These are phyloP conservation scores for Chlamydomonas sphaeroides DNA, from an alignment of 139 green algal genomes.

Conservation along the genomic window DNA sequence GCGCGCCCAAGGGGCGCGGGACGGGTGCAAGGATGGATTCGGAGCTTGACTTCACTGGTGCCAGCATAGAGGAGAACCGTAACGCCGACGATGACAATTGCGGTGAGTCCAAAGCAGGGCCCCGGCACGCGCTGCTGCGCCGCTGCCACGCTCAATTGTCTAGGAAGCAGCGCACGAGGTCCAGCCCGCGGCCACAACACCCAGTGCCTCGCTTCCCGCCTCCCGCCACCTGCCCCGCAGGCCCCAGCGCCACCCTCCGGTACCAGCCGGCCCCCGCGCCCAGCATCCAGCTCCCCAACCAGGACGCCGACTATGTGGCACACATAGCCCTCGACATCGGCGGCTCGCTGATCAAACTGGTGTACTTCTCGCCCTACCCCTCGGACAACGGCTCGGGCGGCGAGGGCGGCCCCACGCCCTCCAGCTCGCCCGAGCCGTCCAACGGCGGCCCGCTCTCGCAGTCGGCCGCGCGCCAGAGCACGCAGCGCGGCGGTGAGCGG, in stretches of 20 bases:
- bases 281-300: slow-evolving; percentile 93
- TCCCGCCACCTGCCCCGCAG: too few relatives aligned
- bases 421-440: neutral
- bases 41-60: slow-evolving; percentile 24
- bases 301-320: slow-evolving; percentile 82
- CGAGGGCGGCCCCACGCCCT: neutral
- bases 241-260: neutral
- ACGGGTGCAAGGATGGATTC: slow-evolving; percentile 19
- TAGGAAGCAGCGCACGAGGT: too few relatives aligned
- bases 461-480: neutral
- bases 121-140: too few relatives aligned
- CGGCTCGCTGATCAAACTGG: slow-evolving; percentile 96
- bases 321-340: slow-evolving; percentile 97
- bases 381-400: neutral
- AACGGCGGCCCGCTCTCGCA: neutral
- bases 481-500: slow-evolving; percentile 7
- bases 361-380: slow-evolving; percentile 92
- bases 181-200: too few relatives aligned
- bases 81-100: neutral
- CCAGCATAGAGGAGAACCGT: slow-evolving; percentile 18
- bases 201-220: too few relatives aligned
- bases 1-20: too few relatives aligned
- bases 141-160: too few relatives aligned
- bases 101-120: too few relatives aligned
- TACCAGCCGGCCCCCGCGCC: slow-evolving; percentile 65